Evolutionary conservation across 805 yeast genomes (phyloP), one percentile per base, ranked within the genome.

Genomic region (Zygoascus tannicola): DNA sequence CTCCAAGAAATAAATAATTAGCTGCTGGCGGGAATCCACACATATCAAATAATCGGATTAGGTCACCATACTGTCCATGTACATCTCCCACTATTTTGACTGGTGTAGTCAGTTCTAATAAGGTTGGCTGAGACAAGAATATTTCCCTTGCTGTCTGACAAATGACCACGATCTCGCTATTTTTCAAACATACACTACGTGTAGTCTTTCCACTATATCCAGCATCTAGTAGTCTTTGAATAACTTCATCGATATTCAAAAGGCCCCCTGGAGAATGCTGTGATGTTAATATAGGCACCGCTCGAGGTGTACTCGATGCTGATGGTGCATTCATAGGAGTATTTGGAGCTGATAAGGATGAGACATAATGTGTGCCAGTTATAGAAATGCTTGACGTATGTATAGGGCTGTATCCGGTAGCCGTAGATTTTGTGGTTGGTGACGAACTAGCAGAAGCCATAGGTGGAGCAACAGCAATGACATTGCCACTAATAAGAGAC

Each of bases 1-100:
- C 98, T 22, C 98, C 98, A 38, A 92, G 65, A 56, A 92, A 90
- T 52, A 92, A 67, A 64, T 87, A 92, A 63, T 92, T 92, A 12
- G 96, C 78, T 49, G 82, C 75, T 1, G 97, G 97, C 4, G 98
- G 98, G 65, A 90, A 85, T 19, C 98, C 98, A 68, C 97, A 88
- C 67, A 87, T 82, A 45, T 94, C 86, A 65, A 92, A 86, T 47
- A 92, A 74, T 52, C 98, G 76, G 51, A 92, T 77, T 50, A 92
- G 70, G 65, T 92, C 98, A 41, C 84, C 83, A 60, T 81, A 92
- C 64, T 92, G 98, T 23, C 98, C 98, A 64, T 92, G 98, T 23
- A 92, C 94, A 61, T 92, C 98, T 39, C 94, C 94, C 3, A 84
- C 94, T 19, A 83, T 83, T 60, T 84, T 84, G 19, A 83, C 92